A percentile compares a stretch with the other conserved stretches of the same genome.
phyloP scores from a whole-genome alignment of 1,139 yeast genomes.

The Cylindricascospora bacillispora region DNA sequence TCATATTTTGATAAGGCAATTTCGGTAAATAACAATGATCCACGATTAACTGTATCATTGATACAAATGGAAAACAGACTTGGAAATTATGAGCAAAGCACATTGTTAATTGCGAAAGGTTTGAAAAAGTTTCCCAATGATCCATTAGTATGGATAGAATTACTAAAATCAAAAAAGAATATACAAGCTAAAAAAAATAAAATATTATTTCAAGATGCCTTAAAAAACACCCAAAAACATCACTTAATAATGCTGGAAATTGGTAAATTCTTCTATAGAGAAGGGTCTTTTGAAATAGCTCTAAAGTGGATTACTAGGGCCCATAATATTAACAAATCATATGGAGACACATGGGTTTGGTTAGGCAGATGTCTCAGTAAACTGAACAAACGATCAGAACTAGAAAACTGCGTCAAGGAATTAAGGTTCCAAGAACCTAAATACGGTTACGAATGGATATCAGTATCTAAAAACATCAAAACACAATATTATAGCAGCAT shows the following conservation, averaged over 20 bases:
- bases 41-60: constrained; percentile 44
- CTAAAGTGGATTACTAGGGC: constrained; percentile 69
- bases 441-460: constrained; percentile 48
- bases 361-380: constrained; percentile 32
- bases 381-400: constrained; percentile 20
- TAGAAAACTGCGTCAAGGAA: constrained; percentile 21
- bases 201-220: constrained; percentile 58
- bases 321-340: constrained; percentile 36
- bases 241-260: constrained; percentile 47
- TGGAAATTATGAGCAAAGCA: constrained; percentile 41
- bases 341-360: constrained; percentile 79
- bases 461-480: constrained; percentile 29
- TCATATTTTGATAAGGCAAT: too few species aligned
- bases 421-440: constrained; percentile 35
- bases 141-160: constrained; percentile 50
- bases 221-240: constrained; percentile 51
- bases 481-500: constrained; percentile 11
- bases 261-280: constrained; percentile 59
- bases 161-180: constrained; percentile 37
- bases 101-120: constrained; percentile 46
- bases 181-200: constrained; percentile 39
- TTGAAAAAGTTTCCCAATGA: constrained; percentile 47
- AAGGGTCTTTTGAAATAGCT: constrained; percentile 46
- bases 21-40: constrained; percentile 38
- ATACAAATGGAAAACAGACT: constrained; percentile 44